Evolutionary conservation across 164 flowering plant genomes (phyloP), one percentile per base, ranked within the genome.

Genomic region (Nymphaea colorata): DNA sequence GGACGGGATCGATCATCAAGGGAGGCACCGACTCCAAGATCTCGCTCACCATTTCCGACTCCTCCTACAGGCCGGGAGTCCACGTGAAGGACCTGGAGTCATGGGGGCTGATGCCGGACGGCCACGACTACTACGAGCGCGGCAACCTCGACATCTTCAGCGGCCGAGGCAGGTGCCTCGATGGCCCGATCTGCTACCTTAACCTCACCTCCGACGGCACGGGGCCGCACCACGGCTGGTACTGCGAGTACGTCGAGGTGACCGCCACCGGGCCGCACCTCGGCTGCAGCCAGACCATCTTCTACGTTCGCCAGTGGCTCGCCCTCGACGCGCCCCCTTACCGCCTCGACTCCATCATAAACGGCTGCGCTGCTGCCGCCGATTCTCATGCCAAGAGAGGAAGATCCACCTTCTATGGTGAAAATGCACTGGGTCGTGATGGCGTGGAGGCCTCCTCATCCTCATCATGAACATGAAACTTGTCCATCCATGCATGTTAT

Each of bases 191-290:
- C 6, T 89, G 96, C 78, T 47, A 76, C 3, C 79, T 89, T 51
- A 81, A 82, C 70, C 66, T 89, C 14, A 86, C 84, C 5, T 89
- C 93, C 2, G 87, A 89, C 67, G 93, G 92, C 2, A 55, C 81
- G 0, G 89, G 93, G 0, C 3, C 42, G 6, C 84, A 82, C 76
- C 91, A 74, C 15, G 87, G 96, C 5, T 89, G 92, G 96, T 87
- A 71, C 69, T 77, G 81, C 41, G 78, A 86, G 10, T 87, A 83
- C 67, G 69, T 89, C 7, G 85, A 89, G 74, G 90, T 89, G 45
- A 84, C 90, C 0, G 57, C 82, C 36, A 79, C 95, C 5, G 91
- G 91, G 17, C 81, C 82, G 5, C 87, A 87, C 67, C 73, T 18
- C 57, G 47, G 5, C 0, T 89, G 90, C 55, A 63, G 67, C 45